phyloP scores from a whole-genome alignment of 2,329 filamentous ascomycete species.

The Cladosporium austrohemisphaericum region DNA sequence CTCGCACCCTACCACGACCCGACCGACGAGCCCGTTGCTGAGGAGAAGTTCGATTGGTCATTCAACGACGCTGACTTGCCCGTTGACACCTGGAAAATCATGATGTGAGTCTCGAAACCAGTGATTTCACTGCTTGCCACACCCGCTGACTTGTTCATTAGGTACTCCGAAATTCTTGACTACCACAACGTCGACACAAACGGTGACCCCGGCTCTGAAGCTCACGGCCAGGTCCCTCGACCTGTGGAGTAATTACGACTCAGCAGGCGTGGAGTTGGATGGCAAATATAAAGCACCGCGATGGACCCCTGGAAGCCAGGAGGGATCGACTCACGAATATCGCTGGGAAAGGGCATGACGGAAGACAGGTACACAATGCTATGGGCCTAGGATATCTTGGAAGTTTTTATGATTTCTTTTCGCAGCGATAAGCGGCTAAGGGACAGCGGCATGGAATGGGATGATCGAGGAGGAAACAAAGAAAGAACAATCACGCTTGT shows the following conservation, averaged over 20 bases:
- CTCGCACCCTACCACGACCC: slow-evolving; percentile 96
- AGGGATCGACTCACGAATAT: neutral
- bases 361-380: slow-evolving; percentile 14
- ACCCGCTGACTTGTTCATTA: slow-evolving; percentile 37
- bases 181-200: slow-evolving; percentile 83
- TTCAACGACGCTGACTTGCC: slow-evolving; percentile 98
- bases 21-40: slow-evolving; percentile 88
- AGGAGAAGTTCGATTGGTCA: slow-evolving; percentile 99
- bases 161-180: slow-evolving; percentile 98
- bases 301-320: no score
- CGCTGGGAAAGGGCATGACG: slow-evolving; percentile 4
- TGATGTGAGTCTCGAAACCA: slow-evolving; percentile 91
- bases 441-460: neutral
- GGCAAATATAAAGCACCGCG: neutral
- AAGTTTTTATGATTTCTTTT: slow-evolving; percentile 4
- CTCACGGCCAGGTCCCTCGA: slow-evolving; percentile 9
- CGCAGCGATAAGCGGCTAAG: slow-evolving; percentile 2
- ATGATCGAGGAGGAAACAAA: neutral
- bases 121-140: no score
- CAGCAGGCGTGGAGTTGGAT: neutral
- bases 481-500: neutral
- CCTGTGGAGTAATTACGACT: no score
- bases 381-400: slow-evolving; percentile 11
- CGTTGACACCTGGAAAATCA: slow-evolving; percentile 99
- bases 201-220: slow-evolving; percentile 24